Conservation (phyloP, 164 flowering plant species). For the Magnolia officinalis region DNA sequence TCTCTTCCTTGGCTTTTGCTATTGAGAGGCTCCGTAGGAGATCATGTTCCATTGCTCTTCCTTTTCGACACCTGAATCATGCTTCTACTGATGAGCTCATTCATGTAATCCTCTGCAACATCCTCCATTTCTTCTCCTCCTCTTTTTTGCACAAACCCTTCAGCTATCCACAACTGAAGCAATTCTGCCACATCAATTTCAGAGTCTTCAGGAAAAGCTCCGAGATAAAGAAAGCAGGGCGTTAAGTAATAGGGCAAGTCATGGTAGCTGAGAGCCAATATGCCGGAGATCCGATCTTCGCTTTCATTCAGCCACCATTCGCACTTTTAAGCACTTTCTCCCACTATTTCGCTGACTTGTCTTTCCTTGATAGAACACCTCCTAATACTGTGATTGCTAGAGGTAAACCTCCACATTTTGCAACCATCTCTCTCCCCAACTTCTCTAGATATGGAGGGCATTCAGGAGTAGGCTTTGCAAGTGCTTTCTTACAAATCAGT, state of each 20-base stretch:
- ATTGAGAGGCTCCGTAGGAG: conserved; percentile 5
- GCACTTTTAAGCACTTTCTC: background rate
- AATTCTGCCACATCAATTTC: background rate
- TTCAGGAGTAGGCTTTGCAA: background rate
- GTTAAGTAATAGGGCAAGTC: conserved; percentile 14
- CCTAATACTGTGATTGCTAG: conserved; percentile 17
- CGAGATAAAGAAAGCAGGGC: conserved; percentile 10
- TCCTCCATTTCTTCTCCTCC: conserved; percentile 11
- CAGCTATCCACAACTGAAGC: conserved; percentile 5
- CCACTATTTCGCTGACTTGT: background rate
- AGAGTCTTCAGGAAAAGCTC: conserved; percentile 5
- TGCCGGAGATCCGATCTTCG: too few relatives aligned
- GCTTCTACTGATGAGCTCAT: conserved; percentile 12
- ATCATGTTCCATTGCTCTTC: conserved; percentile 12
- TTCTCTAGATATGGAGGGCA: background rate
- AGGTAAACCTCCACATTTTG: conserved; percentile 20
- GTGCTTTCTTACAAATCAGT: background rate
- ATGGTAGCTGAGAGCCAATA: too few relatives aligned
- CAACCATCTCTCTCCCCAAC: conserved; percentile 7
- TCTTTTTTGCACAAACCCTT: background rate
- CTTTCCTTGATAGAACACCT: conserved; percentile 12
- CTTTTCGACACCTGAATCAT: conserved; percentile 9
- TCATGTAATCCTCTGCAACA: conserved; percentile 13
- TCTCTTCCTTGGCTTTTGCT: conserved; percentile 7
- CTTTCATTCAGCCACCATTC: background rate